phyloP scores from a whole-genome alignment of 169 alveolate species.

The Plasmodium vinckei region DNA sequence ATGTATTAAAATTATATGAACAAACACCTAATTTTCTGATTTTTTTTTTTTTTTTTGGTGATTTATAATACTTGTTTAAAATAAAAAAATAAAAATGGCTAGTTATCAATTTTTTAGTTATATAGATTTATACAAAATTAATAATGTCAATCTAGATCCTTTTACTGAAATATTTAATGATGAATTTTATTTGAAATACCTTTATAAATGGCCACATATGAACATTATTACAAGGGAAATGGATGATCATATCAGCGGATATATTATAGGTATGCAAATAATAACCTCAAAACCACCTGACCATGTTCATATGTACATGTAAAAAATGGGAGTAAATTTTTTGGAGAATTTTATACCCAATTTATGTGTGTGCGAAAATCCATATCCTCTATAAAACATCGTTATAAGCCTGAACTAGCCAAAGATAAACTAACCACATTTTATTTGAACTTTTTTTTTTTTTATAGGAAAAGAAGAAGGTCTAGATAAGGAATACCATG shows the following conservation, averaged over 20 bases:
- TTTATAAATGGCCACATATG: conserved; percentile 76
- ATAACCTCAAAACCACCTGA: background rate
- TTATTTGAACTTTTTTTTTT: too few species aligned
- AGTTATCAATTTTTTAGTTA: conserved; percentile 65
- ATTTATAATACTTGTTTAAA: background rate
- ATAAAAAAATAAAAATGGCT: conserved; percentile 43
- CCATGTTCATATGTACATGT: conserved; percentile 1
- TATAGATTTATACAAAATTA: conserved; percentile 63
- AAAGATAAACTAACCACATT: too few species aligned
- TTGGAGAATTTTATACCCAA: too few species aligned
- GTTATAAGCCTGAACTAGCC: too few species aligned
- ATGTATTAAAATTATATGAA: background rate
- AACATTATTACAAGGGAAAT: conserved; percentile 23
- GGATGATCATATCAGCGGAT: conserved; percentile 68
- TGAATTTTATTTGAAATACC: conserved; percentile 49
- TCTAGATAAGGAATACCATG: conserved; percentile 61
- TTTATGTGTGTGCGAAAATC: background rate
- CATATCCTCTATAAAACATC: background rate
- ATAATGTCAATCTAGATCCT: conserved; percentile 71
- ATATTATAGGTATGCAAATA: conserved; percentile 42
- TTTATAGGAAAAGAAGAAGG: conserved; percentile 66
- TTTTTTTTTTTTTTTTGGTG: background rate
- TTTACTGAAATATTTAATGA: conserved; percentile 68
- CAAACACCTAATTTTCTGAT: background rate
- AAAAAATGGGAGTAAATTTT: background rate